Base-by-base conservation (phyloP, 2,329 filamentous ascomycete species). In the Cryoendolithus antarcticus region DNA sequence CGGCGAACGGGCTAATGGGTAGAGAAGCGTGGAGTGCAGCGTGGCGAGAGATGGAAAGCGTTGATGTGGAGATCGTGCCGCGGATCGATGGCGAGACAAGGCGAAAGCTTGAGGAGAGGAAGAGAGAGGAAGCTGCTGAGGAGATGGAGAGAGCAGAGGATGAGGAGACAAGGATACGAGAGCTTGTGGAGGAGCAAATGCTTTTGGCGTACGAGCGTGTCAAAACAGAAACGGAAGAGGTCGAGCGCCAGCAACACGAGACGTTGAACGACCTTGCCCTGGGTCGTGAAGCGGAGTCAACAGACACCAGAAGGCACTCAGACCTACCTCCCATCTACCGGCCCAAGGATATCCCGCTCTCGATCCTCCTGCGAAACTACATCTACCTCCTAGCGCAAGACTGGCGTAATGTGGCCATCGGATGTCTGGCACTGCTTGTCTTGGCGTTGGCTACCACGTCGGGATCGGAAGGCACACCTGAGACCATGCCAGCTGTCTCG, bases 31-130 rank as follows among this genome's bases (percentile, higher is more conserved):
- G 91, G 91, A 75, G 76, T 4, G 88, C 88, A 2, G 89, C 85
- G 42, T 98, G 89, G 89, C 82, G 77, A 50, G 89, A 96, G 61
- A 98, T 98, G 91, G 91, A 98, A 62, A 75, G 89, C n/a, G 85
- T 96, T 0, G 91, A 98, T 55, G 84, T 93, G 1, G 89, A 96
- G 60, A 75, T 98, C 38, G 76, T 83, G 51, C 82, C 91, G 3
- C 74, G 80, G 53, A 71, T 86, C 8, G 73, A 77, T 11, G 59
- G 72, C 0, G 61, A 67, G 1, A 55, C 80, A 9, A 70, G 77
- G 39, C 69, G 71, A 11, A 74, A 77, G 47, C 62, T 86, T 12
- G 73, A 77, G 37, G 50, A 46, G n/a, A 54, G 50, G 42, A 64
- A 63, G n/a, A 44, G 59, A 7, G 60, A 69, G 28, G 65, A 70